These are phyloP conservation scores for Pachysolen tannophilus DNA, from an alignment of 805 yeast species.

Conservation along the genomic window DNA sequence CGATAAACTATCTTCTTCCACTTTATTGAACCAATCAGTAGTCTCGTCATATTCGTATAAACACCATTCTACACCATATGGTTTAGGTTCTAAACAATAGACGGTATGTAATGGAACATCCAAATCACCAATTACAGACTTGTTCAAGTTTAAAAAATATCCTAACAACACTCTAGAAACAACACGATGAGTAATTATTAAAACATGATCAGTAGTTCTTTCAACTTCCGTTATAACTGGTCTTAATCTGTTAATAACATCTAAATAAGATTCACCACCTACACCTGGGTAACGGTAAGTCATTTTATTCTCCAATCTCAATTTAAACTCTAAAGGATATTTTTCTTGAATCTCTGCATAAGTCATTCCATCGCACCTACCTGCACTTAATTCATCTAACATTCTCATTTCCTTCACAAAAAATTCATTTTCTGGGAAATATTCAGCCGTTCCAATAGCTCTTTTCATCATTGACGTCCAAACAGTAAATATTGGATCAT, in stretches of 20 bases:
- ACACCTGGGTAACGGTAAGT: conserved; percentile 92
- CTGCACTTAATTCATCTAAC: conserved; percentile 92
- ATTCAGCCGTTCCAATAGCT: conserved; percentile 68
- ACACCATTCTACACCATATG: conserved; percentile 93
- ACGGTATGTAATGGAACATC: conserved; percentile 92
- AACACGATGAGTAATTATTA: conserved; percentile 83
- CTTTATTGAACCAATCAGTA: conserved; percentile 68
- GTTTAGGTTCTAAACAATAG: conserved; percentile 84
- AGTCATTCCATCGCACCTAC: conserved; percentile 87
- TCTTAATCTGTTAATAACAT: conserved; percentile 82
- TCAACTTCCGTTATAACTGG: conserved; percentile 92
- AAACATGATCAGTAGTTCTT: conserved; percentile 78
- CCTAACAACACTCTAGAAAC: conserved; percentile 83
- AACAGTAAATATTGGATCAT: conserved; percentile 75
- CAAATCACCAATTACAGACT: conserved; percentile 75
- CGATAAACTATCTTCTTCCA: conserved; percentile 34
- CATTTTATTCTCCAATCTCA: conserved; percentile 70
- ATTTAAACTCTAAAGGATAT: conserved; percentile 71
- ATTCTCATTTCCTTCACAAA: conserved; percentile 84
- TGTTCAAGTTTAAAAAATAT: conserved; percentile 76
- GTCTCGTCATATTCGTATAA: conserved; percentile 80
- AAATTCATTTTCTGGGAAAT: conserved; percentile 65
- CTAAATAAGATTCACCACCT: conserved; percentile 94
- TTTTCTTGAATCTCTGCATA: conserved; percentile 72
- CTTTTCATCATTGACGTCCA: conserved; percentile 88